Percentiles rank a stretch among this genome's conserved stretches.
phyloP scores from a whole-genome alignment of 352 stramenopile species.

The Aphanomyces stellatus region DNA sequence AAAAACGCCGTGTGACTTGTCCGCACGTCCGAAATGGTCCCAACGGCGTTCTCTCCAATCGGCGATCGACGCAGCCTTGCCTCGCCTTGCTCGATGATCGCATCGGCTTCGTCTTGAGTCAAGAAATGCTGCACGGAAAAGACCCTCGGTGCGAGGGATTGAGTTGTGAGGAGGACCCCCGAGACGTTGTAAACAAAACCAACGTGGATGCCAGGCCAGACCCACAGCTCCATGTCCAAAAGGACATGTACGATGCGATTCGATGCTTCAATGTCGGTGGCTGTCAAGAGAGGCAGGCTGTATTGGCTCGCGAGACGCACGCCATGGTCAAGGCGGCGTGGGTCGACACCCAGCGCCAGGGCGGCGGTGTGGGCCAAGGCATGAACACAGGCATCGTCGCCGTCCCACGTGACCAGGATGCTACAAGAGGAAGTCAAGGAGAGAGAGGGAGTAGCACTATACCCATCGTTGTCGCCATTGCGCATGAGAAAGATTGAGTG shows the following conservation, averaged over 20 bases:
- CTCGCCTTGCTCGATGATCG: conserved; percentile 45
- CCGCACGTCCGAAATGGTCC: conserved; percentile 45
- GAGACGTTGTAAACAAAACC: conserved; percentile 59
- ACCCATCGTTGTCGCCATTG: conserved; percentile 66
- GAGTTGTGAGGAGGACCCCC: conserved; percentile 55
- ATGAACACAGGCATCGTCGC: conserved; percentile 48
- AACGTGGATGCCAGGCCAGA: conserved; percentile 68
- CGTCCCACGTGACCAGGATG: conserved; percentile 67
- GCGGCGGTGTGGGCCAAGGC: conserved; percentile 26
- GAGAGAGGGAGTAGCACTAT: background rate
- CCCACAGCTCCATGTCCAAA: conserved; percentile 75
- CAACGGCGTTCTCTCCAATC: conserved; percentile 49
- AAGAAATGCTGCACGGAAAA: conserved; percentile 65
- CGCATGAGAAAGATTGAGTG: conserved; percentile 69
- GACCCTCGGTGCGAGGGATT: conserved; percentile 59
- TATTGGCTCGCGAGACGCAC: conserved; percentile 70
- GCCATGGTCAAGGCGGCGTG: conserved; percentile 50
- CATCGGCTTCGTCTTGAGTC: conserved; percentile 43
- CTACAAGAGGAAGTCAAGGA: background rate
- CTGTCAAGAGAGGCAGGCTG: conserved; percentile 42
- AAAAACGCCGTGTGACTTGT: conserved; percentile 79
- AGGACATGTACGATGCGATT: conserved; percentile 67
- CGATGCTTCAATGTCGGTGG: conserved; percentile 32
- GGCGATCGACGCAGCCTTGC: conserved; percentile 49
- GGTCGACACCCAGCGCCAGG: conserved; percentile 50